Percentiles rank a stretch among this genome's conserved stretches.
Evolutionary conservation across 805 yeast genomes (phyloP).

Genomic region (Isabelozyma gotoi): DNA sequence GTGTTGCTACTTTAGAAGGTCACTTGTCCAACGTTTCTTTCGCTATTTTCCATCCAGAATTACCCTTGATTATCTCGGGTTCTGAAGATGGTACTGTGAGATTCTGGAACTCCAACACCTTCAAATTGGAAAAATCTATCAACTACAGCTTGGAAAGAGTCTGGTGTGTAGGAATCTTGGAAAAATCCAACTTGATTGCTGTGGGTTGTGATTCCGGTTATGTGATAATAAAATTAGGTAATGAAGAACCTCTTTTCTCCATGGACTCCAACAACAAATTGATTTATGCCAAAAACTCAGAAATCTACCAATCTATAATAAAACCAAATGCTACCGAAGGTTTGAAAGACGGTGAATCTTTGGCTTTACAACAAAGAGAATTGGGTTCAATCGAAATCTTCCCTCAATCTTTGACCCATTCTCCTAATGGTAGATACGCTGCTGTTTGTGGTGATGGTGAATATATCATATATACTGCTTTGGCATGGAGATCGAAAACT

Average conservation of each 20-base stretch:
- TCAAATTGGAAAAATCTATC: slow-evolving; percentile 87
- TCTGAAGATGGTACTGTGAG: slow-evolving; percentile 94
- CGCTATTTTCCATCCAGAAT: slow-evolving; percentile 97
- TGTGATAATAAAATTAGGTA: slow-evolving; percentile 85
- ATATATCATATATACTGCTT: slow-evolving; percentile 90
- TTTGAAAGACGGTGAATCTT: slow-evolving; percentile 74
- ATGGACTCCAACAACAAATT: slow-evolving; percentile 93
- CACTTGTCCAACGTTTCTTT: slow-evolving; percentile 93
- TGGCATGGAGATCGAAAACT: slow-evolving; percentile 96
- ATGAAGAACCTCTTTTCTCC: slow-evolving; percentile 89
- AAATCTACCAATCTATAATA: slow-evolving; percentile 80
- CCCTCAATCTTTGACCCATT: slow-evolving; percentile 84
- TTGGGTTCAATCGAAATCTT: slow-evolving; percentile 91
- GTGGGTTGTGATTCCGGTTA: slow-evolving; percentile 95
- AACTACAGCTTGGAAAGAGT: slow-evolving; percentile 93
- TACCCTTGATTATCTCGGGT: slow-evolving; percentile 92
- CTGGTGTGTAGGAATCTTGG: slow-evolving; percentile 86
- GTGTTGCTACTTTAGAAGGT: slow-evolving; percentile 92
- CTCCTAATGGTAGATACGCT: slow-evolving; percentile 96
- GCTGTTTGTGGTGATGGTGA: slow-evolving; percentile 98
- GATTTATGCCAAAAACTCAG: slow-evolving; percentile 88
- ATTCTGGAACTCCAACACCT: slow-evolving; percentile 93
- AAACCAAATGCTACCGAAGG: slow-evolving; percentile 62
- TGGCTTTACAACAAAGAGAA: slow-evolving; percentile 81
- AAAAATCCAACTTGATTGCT: slow-evolving; percentile 73